These are phyloP conservation scores for Blastobotrys petasosporus DNA, from an alignment of 1,139 yeast species.

Conservation along the genomic window DNA sequence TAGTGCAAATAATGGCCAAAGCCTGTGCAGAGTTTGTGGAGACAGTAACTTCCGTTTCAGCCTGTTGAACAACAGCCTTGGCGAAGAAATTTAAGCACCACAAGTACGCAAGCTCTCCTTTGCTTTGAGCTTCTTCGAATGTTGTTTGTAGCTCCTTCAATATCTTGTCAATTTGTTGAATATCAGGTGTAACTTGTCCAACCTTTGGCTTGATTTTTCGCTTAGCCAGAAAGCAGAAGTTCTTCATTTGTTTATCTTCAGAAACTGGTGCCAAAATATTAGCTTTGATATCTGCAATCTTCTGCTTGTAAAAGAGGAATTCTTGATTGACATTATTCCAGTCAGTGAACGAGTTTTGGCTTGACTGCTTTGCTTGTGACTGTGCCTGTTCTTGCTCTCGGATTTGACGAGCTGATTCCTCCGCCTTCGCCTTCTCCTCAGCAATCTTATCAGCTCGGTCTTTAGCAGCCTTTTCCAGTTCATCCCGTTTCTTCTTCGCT, in stretches of 20 bases:
- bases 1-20: slow-evolving; percentile 58
- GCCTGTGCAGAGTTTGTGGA: slow-evolving; percentile 76
- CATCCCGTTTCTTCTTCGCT: slow-evolving; percentile 18
- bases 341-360: slow-evolving; percentile 33
- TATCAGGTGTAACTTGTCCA: slow-evolving; percentile 81
- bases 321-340: slow-evolving; percentile 40
- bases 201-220: slow-evolving; percentile 80
- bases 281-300: slow-evolving; percentile 54
- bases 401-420: slow-evolving; percentile 7
- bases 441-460: slow-evolving; percentile 14
- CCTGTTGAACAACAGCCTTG: slow-evolving; percentile 81
- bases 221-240: slow-evolving; percentile 40
- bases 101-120: slow-evolving; percentile 46
- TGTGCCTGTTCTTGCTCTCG: slow-evolving; percentile 14
- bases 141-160: slow-evolving; percentile 44
- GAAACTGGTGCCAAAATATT: slow-evolving; percentile 37
- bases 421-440: slow-evolving; percentile 14
- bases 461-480: slow-evolving; percentile 12
- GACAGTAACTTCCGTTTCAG: slow-evolving; percentile 86
- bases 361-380: slow-evolving; percentile 13
- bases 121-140: slow-evolving; percentile 42
- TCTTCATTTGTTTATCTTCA: slow-evolving; percentile 36
- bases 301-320: slow-evolving; percentile 48
- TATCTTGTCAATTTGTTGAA: slow-evolving; percentile 50
- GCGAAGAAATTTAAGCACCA: slow-evolving; percentile 81